A percentile compares a stretch with the other conserved stretches of the same genome.
Conservation (phyloP, 768 basidiomycete species). For the Crassisporium funariophilum region DNA sequence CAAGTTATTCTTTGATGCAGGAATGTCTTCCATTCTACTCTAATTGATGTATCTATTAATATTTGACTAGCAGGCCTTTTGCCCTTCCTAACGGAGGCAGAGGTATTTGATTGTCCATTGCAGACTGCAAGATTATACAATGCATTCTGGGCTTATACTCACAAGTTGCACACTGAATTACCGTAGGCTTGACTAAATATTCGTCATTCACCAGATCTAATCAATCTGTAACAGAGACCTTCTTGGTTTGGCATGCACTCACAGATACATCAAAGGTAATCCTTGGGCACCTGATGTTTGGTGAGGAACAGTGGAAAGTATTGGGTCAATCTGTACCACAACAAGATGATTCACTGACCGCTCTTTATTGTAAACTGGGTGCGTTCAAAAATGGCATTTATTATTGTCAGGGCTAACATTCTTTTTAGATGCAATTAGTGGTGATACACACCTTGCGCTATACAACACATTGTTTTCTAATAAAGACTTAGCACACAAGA, state of each 20-base stretch:
- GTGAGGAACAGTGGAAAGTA: neutral
- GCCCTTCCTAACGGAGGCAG: slow-evolving; percentile 8
- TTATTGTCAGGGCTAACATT: no score
- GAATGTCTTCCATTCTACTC: slow-evolving; percentile 1
- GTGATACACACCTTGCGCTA: neutral
- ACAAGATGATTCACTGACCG: slow-evolving; percentile 1
- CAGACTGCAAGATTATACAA: slow-evolving; percentile 12
- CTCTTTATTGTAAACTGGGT: neutral
- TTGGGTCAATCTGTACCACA: neutral
- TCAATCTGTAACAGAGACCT: slow-evolving; percentile 1
- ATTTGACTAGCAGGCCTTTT: slow-evolving; percentile 10
- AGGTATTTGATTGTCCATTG: slow-evolving; percentile 15
- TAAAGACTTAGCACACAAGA: neutral
- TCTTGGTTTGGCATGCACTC: neutral
- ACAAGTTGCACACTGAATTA: slow-evolving; percentile 3
- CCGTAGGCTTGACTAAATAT: neutral
- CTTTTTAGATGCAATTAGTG: neutral
- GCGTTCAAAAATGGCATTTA: neutral
- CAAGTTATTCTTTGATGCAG: slow-evolving; percentile 12
- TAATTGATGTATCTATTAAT: neutral
- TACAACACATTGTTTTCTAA: neutral
- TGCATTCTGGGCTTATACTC: slow-evolving; percentile 14
- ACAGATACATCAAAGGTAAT: neutral
- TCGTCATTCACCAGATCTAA: neutral
- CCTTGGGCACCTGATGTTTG: slow-evolving; percentile 4